Evolutionary conservation across 106 monocot species (phyloP).

Genomic region (Dendrobium huoshanense): DNA sequence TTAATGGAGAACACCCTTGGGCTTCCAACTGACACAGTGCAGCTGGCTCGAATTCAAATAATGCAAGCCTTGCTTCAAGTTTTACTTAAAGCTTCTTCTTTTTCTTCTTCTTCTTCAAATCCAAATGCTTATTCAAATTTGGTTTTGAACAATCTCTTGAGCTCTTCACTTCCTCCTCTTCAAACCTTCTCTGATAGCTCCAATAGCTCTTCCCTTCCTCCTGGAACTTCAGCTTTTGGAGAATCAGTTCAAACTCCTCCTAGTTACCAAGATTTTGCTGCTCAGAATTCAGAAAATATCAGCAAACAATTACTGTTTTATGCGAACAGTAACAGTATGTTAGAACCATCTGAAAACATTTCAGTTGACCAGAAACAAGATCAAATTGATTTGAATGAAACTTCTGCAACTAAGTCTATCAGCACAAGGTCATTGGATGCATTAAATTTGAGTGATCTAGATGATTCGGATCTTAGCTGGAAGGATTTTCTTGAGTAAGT

Average conservation of each 20-base stretch:
- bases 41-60: not conserved
- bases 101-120: constrained; percentile 1
- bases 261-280: not conserved
- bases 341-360: not conserved
- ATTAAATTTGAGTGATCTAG: not conserved
- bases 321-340: not conserved
- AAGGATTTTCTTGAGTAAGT: constrained; percentile 6
- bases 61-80: not conserved
- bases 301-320: not conserved
- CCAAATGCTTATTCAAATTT: not conserved
- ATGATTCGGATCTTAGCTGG: constrained; percentile 2
- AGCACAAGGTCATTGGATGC: not conserved
- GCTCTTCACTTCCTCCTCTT: not conserved
- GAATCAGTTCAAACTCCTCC: not conserved
- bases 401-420: not conserved
- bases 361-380: not conserved
- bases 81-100: not conserved
- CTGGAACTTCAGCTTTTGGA: not conserved
- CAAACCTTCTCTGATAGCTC: not conserved
- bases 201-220: not conserved
- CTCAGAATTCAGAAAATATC: not conserved
- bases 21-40: not conserved
- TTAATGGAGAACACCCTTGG: not conserved
- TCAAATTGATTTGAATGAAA: not conserved
- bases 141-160: not conserved